Conservation (phyloP, 169 alveolate species). For the Cystoisospora suis region DNA sequence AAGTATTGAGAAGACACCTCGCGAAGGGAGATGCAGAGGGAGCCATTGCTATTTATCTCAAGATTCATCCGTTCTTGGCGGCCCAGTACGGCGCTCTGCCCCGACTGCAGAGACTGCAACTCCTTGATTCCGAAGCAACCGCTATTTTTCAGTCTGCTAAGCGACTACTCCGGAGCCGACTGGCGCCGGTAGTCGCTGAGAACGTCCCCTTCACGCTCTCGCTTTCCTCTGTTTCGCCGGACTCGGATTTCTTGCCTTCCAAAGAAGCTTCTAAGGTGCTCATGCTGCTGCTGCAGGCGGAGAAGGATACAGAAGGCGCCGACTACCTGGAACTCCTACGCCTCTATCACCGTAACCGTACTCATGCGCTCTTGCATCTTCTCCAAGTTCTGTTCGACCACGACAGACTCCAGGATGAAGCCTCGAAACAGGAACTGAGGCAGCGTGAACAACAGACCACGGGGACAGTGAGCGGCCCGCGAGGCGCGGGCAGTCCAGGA, state of each 20-base stretch:
- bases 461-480: background rate
- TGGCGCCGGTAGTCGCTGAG: background rate
- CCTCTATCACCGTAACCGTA: constrained; percentile 47
- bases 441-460: constrained; percentile 10
- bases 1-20: constrained; percentile 36
- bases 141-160: background rate
- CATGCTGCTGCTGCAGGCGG: constrained; percentile 35
- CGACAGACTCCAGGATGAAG: background rate
- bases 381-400: background rate
- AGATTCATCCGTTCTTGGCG: constrained; percentile 20
- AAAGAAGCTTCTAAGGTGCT: constrained; percentile 34
- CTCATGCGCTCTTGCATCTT: background rate
- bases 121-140: constrained; percentile 40
- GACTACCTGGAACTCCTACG: constrained; percentile 30
- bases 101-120: constrained; percentile 30
- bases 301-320: constrained; percentile 14
- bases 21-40: background rate
- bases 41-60: constrained; percentile 44
- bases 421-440: background rate
- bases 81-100: constrained; percentile 30
- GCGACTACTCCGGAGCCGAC: constrained; percentile 38
- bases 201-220: background rate
- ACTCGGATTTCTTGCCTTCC: background rate
- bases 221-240: too few relatives aligned
- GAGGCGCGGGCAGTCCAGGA: background rate